These are phyloP conservation scores for Diatrype stigma DNA, from an alignment of 2,329 filamentous ascomycete genomes.

Conservation along the genomic window DNA sequence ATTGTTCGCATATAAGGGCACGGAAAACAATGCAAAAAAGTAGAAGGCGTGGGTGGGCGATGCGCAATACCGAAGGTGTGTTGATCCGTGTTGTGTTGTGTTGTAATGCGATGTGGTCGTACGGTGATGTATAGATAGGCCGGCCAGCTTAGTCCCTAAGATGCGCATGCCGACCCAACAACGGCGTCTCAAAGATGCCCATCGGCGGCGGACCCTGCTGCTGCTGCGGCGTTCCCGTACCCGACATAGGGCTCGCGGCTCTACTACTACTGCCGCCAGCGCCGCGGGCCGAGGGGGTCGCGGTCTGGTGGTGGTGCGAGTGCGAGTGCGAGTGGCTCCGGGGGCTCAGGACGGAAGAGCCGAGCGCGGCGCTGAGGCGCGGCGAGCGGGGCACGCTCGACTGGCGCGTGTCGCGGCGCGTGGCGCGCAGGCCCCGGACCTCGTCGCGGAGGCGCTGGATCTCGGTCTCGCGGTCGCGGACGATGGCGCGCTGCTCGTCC, in stretches of 20 bases:
- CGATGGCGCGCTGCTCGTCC: slow-evolving; percentile 35
- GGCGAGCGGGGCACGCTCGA: slow-evolving; percentile 56
- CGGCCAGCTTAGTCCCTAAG: slow-evolving; percentile 6
- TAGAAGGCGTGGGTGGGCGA: too few relatives aligned
- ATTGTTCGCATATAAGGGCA: too few relatives aligned
- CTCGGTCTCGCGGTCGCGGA: slow-evolving; percentile 50
- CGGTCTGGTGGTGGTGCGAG: slow-evolving; percentile 17
- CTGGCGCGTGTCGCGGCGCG: slow-evolving; percentile 52
- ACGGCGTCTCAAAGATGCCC: slow-evolving; percentile 15
- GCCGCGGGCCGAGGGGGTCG: slow-evolving; percentile 14
- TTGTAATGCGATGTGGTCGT: too few relatives aligned
- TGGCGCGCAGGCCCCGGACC: slow-evolving; percentile 41
- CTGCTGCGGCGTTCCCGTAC: slow-evolving; percentile 9
- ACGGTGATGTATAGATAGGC: too few relatives aligned
- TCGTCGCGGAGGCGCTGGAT: slow-evolving; percentile 46
- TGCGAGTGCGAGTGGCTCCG: slow-evolving; percentile 28
- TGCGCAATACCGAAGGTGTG: too few relatives aligned
- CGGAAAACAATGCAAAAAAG: too few relatives aligned
- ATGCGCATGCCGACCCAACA: slow-evolving; percentile 7
- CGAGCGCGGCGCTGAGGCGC: slow-evolving; percentile 35
- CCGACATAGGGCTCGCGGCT: slow-evolving; percentile 45
- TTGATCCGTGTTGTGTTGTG: too few relatives aligned
- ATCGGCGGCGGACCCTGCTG: slow-evolving; percentile 7
- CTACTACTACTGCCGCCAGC: slow-evolving; percentile 38
- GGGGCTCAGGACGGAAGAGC: slow-evolving; percentile 45